Conservation (phyloP, 495 filamentous ascomycete species). For the Trichoderma asperelloides region DNA sequence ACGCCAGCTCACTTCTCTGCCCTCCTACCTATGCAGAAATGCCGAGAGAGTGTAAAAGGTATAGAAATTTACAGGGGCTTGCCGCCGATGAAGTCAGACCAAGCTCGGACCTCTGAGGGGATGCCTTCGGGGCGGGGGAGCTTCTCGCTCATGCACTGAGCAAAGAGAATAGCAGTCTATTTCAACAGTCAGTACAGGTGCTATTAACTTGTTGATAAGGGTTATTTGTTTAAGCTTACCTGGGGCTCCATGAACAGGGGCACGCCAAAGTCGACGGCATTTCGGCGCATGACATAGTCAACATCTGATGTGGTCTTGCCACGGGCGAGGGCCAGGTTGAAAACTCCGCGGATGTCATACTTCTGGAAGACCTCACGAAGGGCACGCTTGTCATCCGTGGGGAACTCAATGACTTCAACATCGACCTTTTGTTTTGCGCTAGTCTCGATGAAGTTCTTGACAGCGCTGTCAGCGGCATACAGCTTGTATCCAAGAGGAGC, state of each 20-base stretch:
- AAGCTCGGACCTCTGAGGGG: slow-evolving; percentile 80
- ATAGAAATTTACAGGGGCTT: slow-evolving; percentile 63
- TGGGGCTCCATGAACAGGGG: slow-evolving; percentile 98
- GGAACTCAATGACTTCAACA: slow-evolving; percentile 94
- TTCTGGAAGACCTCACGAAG: slow-evolving; percentile 94
- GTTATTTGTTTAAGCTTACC: slow-evolving; percentile 48
- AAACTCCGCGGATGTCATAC: slow-evolving; percentile 90
- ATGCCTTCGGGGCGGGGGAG: slow-evolving; percentile 74
- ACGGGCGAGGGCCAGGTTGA: slow-evolving; percentile 82
- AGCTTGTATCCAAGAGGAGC: slow-evolving; percentile 88
- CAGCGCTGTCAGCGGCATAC: slow-evolving; percentile 69
- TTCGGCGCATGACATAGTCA: slow-evolving; percentile 97
- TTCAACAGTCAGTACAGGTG: slow-evolving; percentile 15
- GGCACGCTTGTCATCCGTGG: slow-evolving; percentile 89
- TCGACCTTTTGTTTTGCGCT: slow-evolving; percentile 51
- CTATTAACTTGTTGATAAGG: neutral
- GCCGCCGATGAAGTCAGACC: slow-evolving; percentile 89
- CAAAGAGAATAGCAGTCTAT: slow-evolving; percentile 91
- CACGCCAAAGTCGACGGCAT: slow-evolving; percentile 96
- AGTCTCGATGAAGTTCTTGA: slow-evolving; percentile 76
- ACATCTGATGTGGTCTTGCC: slow-evolving; percentile 81
- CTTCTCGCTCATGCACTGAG: slow-evolving; percentile 92
- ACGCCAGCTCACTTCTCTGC: no score
- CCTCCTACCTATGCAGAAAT: no score
- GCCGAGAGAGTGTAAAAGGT: neutral